Evolutionary conservation across 805 yeast species (phyloP).

Genomic region (Sugiyamaella mastotermitis): DNA sequence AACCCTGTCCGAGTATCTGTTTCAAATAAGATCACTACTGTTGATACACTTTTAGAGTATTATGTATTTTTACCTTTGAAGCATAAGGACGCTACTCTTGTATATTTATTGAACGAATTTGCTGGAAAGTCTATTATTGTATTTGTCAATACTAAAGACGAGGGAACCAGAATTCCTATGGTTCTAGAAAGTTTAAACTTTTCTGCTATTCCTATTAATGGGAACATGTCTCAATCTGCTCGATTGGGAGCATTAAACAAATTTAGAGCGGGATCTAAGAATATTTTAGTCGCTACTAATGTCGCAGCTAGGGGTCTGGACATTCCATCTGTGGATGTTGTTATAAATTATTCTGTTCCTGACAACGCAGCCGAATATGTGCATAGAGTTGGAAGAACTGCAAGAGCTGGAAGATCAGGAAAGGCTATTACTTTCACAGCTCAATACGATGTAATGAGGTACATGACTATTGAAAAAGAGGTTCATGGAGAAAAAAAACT

Average conservation of each 20-base stretch:
- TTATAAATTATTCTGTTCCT: constrained; percentile 87
- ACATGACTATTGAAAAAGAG: constrained; percentile 82
- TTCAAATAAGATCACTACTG: constrained; percentile 83
- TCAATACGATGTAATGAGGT: constrained; percentile 88
- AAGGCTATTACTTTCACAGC: constrained; percentile 80
- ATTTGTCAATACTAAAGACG: constrained; percentile 92
- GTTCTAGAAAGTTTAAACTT: constrained; percentile 77
- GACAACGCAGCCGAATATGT: constrained; percentile 94
- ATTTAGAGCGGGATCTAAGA: constrained; percentile 89
- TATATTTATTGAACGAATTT: constrained; percentile 75
- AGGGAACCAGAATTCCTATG: constrained; percentile 84
- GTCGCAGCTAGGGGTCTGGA: constrained; percentile 97
- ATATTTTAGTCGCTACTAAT: constrained; percentile 89
- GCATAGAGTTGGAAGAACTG: constrained; percentile 97
- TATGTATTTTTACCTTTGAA: constrained; percentile 90
- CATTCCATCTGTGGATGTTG: constrained; percentile 87
- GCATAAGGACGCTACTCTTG: constrained; percentile 79
- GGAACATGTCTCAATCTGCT: constrained; percentile 91
- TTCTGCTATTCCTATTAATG: constrained; percentile 88
- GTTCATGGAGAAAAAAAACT: constrained; percentile 62
- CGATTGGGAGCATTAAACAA: constrained; percentile 87
- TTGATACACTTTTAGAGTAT: constrained; percentile 84
- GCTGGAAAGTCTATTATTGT: constrained; percentile 83
- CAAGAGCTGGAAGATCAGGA: constrained; percentile 93
- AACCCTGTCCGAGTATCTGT: constrained; percentile 92